Base-by-base conservation (phyloP, 2,329 filamentous ascomycete species). In the Penicillium sp. region DNA sequence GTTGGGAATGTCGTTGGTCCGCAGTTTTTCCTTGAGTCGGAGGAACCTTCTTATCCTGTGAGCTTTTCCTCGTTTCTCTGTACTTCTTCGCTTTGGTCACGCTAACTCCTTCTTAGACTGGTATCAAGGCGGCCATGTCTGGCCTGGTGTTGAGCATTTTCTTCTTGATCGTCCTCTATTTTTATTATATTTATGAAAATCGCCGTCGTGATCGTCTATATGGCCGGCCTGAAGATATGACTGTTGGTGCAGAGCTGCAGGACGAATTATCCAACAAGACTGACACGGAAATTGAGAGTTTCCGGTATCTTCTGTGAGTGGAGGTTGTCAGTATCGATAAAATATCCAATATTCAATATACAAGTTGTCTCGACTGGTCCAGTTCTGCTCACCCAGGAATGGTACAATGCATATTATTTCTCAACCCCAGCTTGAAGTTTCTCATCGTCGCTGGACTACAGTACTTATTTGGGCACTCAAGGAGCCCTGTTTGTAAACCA, bases 1-100 rank as follows among this genome's bases (percentile, higher is more conserved):
- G 50, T 66, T 34, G 63, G 65, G 2, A 68, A 68, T 34, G 64
- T 68, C 29, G 56, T 64, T 10, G 65, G 63, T 0, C 65, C 66
- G 20, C 62, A 58, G n/a, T 60, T 58, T 27, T 58, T 58, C 40
- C 30, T 58, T 15, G 36, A 53, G 1, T 51, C 44, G 1, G 53
- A 58, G 37, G 56, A 58, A 24, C 56, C 56, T 8, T 49, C 50
- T 12, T 58, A 58, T 26, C 56, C 53, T 15, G 53, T 56, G 30
- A 52, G 55, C 46, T 3, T 34, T 10, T 34, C 7, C 7, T 12
- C 30, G 9, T 20, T 17, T 9, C 2, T 3, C 7, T 4, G 8
- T 24, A 21, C 12, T 23, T 47, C 12, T 15, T 18, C 6, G 13
- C 27, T 21, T 1, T 15, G 3, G 3, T 32, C 32, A 18, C 18